These are phyloP conservation scores for Globisporangium alternatum DNA, from an alignment of 352 stramenopile species.

Conservation along the genomic window DNA sequence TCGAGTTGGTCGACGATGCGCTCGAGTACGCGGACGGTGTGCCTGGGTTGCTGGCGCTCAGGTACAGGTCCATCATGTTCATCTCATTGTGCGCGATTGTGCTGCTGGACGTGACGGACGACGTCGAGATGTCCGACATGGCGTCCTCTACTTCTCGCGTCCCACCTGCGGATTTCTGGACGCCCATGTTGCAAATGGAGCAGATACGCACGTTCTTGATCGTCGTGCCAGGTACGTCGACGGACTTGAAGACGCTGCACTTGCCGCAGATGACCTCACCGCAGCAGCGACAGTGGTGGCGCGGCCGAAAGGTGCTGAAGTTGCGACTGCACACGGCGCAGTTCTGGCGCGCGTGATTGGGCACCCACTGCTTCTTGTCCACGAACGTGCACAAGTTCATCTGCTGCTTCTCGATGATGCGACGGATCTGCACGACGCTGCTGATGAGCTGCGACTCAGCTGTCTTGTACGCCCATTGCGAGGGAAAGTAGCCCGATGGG, in stretches of 20 bases:
- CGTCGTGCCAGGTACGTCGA: constrained; percentile 76
- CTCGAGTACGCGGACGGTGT: constrained; percentile 78
- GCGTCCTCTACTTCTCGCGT: constrained; percentile 41
- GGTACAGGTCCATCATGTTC: constrained; percentile 82
- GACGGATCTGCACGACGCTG: constrained; percentile 74
- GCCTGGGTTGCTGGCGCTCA: constrained; percentile 51
- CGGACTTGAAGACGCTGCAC: constrained; percentile 78
- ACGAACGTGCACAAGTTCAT: constrained; percentile 85
- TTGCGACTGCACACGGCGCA: constrained; percentile 71
- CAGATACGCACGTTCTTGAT: constrained; percentile 85
- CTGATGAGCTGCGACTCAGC: constrained; percentile 78
- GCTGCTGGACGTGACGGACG: constrained; percentile 73
- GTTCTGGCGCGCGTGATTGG: constrained; percentile 65
- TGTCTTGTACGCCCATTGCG: constrained; percentile 81
- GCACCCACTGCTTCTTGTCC: constrained; percentile 81
- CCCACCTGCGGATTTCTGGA: constrained; percentile 47
- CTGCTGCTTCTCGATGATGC: constrained; percentile 84
- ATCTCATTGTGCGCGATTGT: constrained; percentile 84
- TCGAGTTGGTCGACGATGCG: constrained; percentile 61
- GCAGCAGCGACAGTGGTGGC: constrained; percentile 84
- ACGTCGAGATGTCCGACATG: constrained; percentile 76
- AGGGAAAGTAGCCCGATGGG: constrained; percentile 71
- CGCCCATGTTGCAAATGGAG: constrained; percentile 82
- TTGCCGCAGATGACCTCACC: constrained; percentile 89
- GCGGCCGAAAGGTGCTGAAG: constrained; percentile 78